Evolutionary conservation across 176 grass and related monocot species (phyloP).

Genomic region (Bothriochloa decipiens): DNA sequence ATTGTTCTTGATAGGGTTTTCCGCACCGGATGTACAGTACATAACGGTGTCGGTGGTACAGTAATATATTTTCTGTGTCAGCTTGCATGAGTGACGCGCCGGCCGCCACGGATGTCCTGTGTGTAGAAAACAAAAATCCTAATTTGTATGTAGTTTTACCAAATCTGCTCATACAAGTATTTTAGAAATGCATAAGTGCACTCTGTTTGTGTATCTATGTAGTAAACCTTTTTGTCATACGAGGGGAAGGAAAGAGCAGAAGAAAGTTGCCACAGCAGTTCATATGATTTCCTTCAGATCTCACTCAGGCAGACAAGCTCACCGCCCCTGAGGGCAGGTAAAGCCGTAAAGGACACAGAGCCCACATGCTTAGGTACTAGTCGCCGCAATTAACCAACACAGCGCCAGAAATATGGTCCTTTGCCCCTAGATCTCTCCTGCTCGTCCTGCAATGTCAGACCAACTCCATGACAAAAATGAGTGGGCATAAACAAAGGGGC

Average conservation of each 20-base stretch:
- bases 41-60: neutral
- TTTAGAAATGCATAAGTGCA: too few species aligned
- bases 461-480: conserved; percentile 38
- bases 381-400: neutral
- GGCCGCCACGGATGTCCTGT: too few species aligned
- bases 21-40: neutral
- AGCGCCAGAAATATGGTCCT: conserved; percentile 31
- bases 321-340: conserved; percentile 32
- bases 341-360: conserved; percentile 25
- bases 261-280: neutral
- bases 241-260: too few species aligned
- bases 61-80: neutral
- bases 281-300: conserved; percentile 36
- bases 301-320: conserved; percentile 1
- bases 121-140: neutral
- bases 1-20: neutral
- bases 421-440: conserved; percentile 39
- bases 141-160: neutral
- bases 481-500: neutral
- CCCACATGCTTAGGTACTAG: conserved; percentile 5
- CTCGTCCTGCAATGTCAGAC: conserved; percentile 13
- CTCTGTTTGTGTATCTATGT: too few species aligned
- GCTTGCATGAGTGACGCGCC: conserved; percentile 4
- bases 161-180: neutral
- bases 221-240: too few species aligned